A percentile compares a stretch with the other conserved stretches of the same genome.
Conservation (phyloP, 768 basidiomycete genomes). For the Cystofilobasidium macerans region DNA sequence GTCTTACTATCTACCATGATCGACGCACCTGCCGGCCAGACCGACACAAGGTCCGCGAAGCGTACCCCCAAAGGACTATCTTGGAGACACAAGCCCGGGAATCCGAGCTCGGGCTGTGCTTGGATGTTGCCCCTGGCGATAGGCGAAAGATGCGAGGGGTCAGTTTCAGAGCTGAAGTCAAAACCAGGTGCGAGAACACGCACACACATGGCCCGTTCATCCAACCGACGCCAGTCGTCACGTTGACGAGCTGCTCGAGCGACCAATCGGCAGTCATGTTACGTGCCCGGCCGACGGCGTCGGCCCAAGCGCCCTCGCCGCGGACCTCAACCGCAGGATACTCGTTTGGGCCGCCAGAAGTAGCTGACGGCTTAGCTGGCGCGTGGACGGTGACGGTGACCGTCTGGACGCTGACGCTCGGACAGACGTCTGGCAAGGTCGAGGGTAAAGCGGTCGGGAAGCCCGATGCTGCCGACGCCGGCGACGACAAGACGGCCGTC, state of each 20-base stretch:
- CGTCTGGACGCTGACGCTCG: neutral
- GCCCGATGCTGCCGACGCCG: neutral
- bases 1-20: constrained; percentile 26
- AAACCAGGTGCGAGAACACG: neutral
- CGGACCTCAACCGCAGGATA: constrained; percentile 2
- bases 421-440: too few species aligned
- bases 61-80: constrained; percentile 50
- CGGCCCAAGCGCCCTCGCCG: constrained; percentile 31
- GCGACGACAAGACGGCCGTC: too few species aligned
- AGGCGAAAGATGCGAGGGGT: too few species aligned
- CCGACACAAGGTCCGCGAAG: constrained; percentile 47
- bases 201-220: neutral
- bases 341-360: neutral
- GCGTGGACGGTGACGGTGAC: constrained; percentile 9
- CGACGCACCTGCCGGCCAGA: constrained; percentile 15
- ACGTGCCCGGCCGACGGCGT: constrained; percentile 33
- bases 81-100: constrained; percentile 48
- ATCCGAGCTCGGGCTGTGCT: constrained; percentile 43
- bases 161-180: too few species aligned
- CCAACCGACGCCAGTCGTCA: constrained; percentile 46
- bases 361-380: neutral
- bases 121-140: constrained; percentile 47
- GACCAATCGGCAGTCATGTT: constrained; percentile 40
- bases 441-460: too few species aligned
- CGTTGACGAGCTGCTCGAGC: constrained; percentile 49